These are phyloP conservation scores for Xanthoconium separans DNA, from an alignment of 1,284 basidiomycete genomes.

Conservation along the genomic window DNA sequence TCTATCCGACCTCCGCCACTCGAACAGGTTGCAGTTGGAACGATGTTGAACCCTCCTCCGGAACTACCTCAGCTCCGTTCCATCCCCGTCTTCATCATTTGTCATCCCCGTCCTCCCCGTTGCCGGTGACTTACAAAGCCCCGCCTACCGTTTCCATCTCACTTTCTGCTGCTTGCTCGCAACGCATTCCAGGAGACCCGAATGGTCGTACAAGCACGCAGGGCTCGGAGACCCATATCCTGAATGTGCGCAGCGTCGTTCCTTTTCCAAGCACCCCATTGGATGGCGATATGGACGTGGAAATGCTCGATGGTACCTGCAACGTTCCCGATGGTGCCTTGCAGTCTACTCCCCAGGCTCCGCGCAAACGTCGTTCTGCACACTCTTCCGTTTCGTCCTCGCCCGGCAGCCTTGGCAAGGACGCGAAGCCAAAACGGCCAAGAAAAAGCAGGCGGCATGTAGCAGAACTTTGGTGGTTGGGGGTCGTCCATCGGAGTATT, in stretches of 20 bases:
- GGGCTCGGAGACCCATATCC: conserved; percentile 24
- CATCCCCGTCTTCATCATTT: conserved; percentile 11
- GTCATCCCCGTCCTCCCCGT: conserved; percentile 15
- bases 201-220: conserved; percentile 3
- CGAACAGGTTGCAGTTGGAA: conserved; percentile 16
- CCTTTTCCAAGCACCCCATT: conserved; percentile 27
- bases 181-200: conserved; percentile 3
- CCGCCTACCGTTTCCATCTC: conserved; percentile 33
- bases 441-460: conserved; percentile 37
- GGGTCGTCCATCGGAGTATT: conserved; percentile 42
- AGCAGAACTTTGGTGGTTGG: conserved; percentile 41
- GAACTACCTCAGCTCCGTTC: not conserved
- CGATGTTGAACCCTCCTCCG: not conserved
- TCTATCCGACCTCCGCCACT: conserved; percentile 19
- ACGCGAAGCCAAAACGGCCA: conserved; percentile 29
- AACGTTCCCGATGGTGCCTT: not conserved
- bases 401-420: conserved; percentile 11
- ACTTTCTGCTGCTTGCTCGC: conserved; percentile 31
- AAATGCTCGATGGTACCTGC: conserved; percentile 31
- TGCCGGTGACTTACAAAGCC: conserved; percentile 26
- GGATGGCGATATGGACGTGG: conserved; percentile 24
- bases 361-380: conserved; percentile 34
- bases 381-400: conserved; percentile 23
- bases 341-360: conserved; percentile 1
- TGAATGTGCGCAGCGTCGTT: conserved; percentile 31